Evolutionary conservation across 2,329 filamentous ascomycete genomes (phyloP), one percentile per base, ranked within the genome.

Genomic region (Ampelomyces quisqualis): DNA sequence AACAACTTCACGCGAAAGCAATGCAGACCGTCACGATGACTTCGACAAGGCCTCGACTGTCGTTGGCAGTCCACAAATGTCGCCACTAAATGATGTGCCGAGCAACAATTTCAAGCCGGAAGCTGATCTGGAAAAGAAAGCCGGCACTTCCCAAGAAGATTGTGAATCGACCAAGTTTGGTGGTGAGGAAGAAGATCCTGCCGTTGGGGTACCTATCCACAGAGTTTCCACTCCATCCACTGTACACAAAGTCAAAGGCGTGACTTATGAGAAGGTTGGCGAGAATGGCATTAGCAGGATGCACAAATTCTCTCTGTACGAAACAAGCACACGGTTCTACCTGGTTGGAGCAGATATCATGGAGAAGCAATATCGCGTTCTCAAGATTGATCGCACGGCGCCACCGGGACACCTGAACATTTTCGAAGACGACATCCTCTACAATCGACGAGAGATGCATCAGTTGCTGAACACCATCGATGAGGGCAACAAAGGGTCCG

Each of bases 281-380:
- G 71, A 73, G 35, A 67, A 66, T 27, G 70, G 70, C 3, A 62
- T 72, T 27, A 68, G 69, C 48, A 64, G 68, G 35, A 95, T 98
- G 89, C 90, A 96, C 74, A 94, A 93, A 61, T 97, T 95, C 69
- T 93, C 88, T n/a, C 73, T 98, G 15, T 97, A 98, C 69, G 93
- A 98, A 73, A 98, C 93, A 3, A 87, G 88, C 9, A 89, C 85
- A 40, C 81, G 89, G 37, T 98, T 93, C 69, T 98, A 96, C 67
- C 85, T 98, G 51, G 89, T 97, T 13, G 93, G 93, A 10, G 86
- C 88, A 36, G 93, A 98, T 64, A 82, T 95, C 40, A 84, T 89
- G 54, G 93, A 97, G 67, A 85, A 81, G 58, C 82, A 86, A 18
- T 97, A 93, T 68, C 84, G 90, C 36, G 89, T 98, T 41, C 73